Evolutionary conservation across 768 basidiomycete genomes (phyloP).

Genomic region (Podaxis sp.): DNA sequence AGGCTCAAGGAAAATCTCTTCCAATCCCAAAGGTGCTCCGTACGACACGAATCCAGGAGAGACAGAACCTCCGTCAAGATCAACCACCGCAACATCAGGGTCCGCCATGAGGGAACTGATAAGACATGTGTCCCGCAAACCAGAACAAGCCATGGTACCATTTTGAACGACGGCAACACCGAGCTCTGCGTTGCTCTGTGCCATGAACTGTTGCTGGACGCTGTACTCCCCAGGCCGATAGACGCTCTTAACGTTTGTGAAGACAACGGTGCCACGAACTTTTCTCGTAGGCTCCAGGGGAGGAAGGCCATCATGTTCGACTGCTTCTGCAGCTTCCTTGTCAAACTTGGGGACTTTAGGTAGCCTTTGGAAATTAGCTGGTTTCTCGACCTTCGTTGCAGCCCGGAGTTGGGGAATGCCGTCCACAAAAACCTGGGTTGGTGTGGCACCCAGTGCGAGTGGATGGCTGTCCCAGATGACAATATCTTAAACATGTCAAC

Average conservation of each 20-base stretch:
- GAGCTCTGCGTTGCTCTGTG: constrained; percentile 17
- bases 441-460: constrained; percentile 81
- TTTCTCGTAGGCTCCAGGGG: constrained; percentile 51
- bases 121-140: constrained; percentile 26
- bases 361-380: constrained; percentile 36
- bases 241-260: constrained; percentile 61
- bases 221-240: constrained; percentile 29
- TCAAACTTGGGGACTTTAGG: constrained; percentile 72
- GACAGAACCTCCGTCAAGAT: constrained; percentile 72
- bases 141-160: constrained; percentile 53
- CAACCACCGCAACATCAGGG: constrained; percentile 37
- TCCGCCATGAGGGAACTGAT: constrained; percentile 16
- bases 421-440: constrained; percentile 86
- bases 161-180: constrained; percentile 40
- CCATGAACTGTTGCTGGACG: constrained; percentile 29
- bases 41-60: constrained; percentile 66
- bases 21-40: constrained; percentile 69
- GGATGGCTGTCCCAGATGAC: constrained; percentile 88
- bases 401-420: constrained; percentile 71
- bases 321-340: constrained; percentile 57
- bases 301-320: constrained; percentile 72
- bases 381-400: constrained; percentile 52
- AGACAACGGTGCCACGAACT: constrained; percentile 45
- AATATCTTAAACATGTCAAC: constrained; percentile 45
- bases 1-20: constrained; percentile 64